Evolutionary conservation across 352 stramenopile genomes (phyloP).

Genomic region (Globisporangium irregulare): DNA sequence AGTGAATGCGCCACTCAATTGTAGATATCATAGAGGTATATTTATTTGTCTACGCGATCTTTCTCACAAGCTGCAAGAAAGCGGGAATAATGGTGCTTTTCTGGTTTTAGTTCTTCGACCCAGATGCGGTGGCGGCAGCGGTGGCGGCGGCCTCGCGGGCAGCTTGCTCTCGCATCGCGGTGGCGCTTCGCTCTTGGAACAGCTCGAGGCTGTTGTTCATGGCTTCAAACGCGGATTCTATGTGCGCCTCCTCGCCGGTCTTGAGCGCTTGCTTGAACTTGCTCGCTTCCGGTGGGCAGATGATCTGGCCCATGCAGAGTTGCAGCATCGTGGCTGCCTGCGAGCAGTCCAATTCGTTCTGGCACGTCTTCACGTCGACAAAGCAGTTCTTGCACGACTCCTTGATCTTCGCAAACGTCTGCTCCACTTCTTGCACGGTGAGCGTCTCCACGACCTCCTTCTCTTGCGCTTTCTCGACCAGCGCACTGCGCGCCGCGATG

Average conservation of each 20-base stretch:
- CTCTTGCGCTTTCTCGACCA: conserved; percentile 45
- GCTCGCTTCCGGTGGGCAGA: conserved; percentile 66
- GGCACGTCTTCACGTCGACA: conserved; percentile 72
- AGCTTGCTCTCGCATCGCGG: conserved; percentile 72
- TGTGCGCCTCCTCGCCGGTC: conserved; percentile 51
- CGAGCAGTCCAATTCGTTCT: conserved; percentile 74
- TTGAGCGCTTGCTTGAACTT: conserved; percentile 72
- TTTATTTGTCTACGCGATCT: conserved; percentile 23
- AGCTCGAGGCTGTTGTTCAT: conserved; percentile 76
- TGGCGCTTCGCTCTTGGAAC: conserved; percentile 78
- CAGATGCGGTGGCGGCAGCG: neutral
- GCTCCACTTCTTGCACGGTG: conserved; percentile 66
- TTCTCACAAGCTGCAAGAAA: neutral
- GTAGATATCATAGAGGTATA: conserved; percentile 23
- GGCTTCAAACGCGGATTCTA: conserved; percentile 70
- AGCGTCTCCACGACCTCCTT: conserved; percentile 44
- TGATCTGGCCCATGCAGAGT: conserved; percentile 87
- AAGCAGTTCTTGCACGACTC: conserved; percentile 82
- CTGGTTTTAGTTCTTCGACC: conserved; percentile 22
- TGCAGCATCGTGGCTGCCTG: conserved; percentile 86
- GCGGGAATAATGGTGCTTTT: conserved; percentile 11
- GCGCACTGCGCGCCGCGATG: conserved; percentile 39
- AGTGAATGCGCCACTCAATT: neutral
- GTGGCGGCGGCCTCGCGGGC: conserved; percentile 54
- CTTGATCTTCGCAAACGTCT: conserved; percentile 84